Evolutionary conservation across 1,284 basidiomycete species (phyloP).

Genomic region (Apiotrichum brassicae): DNA sequence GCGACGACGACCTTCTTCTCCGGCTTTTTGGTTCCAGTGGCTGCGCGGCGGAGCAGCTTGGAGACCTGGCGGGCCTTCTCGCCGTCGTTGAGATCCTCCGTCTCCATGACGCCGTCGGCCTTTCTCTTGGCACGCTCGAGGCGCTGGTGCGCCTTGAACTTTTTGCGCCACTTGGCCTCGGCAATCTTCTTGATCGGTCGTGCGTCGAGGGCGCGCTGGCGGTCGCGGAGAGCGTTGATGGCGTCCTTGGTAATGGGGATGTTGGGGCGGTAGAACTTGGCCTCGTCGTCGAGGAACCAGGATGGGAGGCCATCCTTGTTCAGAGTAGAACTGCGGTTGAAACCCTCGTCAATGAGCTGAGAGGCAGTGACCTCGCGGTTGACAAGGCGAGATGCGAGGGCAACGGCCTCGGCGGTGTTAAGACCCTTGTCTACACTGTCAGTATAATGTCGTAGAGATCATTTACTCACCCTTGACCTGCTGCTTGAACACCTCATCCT

Average conservation of each 20-base stretch:
- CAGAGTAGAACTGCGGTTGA: slow-evolving; percentile 86
- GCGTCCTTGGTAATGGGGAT: slow-evolving; percentile 97
- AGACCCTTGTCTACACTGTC: slow-evolving; percentile 88
- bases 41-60: slow-evolving; percentile 79
- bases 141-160: slow-evolving; percentile 75
- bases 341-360: slow-evolving; percentile 88
- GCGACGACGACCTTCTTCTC: slow-evolving; percentile 86
- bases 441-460: too few relatives aligned
- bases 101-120: slow-evolving; percentile 89
- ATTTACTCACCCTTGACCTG: slow-evolving; percentile 65
- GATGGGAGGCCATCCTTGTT: slow-evolving; percentile 84
- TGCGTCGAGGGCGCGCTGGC: slow-evolving; percentile 89
- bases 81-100: slow-evolving; percentile 81
- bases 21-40: slow-evolving; percentile 53
- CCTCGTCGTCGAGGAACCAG: slow-evolving; percentile 98
- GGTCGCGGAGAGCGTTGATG: slow-evolving; percentile 73
- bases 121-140: slow-evolving; percentile 93
- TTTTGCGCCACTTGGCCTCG: slow-evolving; percentile 97
- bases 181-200: slow-evolving; percentile 99
- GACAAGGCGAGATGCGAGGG: slow-evolving; percentile 84
- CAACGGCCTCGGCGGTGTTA: slow-evolving; percentile 83
- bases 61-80: slow-evolving; percentile 93
- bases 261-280: slow-evolving; percentile 87
- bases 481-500: slow-evolving; percentile 65
- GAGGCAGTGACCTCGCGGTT: slow-evolving; percentile 87